phyloP scores from a whole-genome alignment of 192 early-diverging fungal genomes.

The Podochytrium sp. region DNA sequence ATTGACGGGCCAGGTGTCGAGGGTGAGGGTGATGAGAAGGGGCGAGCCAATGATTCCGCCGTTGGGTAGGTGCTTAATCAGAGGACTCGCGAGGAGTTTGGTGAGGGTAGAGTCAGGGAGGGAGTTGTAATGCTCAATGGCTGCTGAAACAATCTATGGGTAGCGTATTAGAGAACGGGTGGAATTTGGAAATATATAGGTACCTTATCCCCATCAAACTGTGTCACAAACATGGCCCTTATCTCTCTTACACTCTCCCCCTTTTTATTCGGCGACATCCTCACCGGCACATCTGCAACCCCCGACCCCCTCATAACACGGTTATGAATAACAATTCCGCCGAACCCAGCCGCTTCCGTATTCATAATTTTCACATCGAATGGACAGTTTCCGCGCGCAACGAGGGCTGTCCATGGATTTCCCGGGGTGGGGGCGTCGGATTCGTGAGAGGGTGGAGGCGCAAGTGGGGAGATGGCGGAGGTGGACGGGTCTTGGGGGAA shows the following conservation, averaged over 20 bases:
- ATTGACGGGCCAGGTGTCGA: constrained; percentile 22
- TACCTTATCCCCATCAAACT: constrained; percentile 25
- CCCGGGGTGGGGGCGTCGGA: background rate
- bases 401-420: constrained; percentile 27
- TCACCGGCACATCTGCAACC: constrained; percentile 32
- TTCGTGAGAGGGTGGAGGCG: background rate
- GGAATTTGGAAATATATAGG: background rate
- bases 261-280: constrained; percentile 34
- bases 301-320: background rate
- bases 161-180: background rate
- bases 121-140: background rate
- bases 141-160: background rate
- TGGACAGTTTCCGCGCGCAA: constrained; percentile 47
- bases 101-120: background rate
- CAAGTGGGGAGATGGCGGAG: background rate
- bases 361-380: constrained; percentile 49
- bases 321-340: constrained; percentile 45
- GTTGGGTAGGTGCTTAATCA: background rate
- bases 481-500: background rate
- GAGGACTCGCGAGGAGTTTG: background rate
- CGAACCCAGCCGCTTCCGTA: constrained; percentile 50
- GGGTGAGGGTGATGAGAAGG: background rate
- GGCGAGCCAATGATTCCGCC: background rate
- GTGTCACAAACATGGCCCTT: constrained; percentile 41
- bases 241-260: constrained; percentile 8